Percentiles rank a stretch among this genome's conserved stretches.
Evolutionary conservation across 768 basidiomycete genomes (phyloP).

Genomic region (Termitomyces sp.): DNA sequence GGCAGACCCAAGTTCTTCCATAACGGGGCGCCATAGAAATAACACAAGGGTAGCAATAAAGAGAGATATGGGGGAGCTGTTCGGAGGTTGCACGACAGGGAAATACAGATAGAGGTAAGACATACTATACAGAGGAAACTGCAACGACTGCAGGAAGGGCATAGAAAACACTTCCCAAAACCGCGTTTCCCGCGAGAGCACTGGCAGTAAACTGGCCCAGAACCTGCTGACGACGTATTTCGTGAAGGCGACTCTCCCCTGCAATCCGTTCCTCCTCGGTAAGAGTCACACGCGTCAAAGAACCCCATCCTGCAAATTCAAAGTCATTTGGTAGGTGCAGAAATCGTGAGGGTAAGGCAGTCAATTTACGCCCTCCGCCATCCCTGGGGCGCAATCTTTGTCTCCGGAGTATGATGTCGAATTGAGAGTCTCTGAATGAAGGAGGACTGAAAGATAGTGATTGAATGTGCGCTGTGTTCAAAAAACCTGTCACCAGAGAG

Average conservation of each 20-base stretch:
- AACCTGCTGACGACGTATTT: constrained; percentile 26
- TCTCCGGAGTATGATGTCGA: neutral
- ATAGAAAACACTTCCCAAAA: constrained; percentile 66
- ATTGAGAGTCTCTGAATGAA: constrained; percentile 1
- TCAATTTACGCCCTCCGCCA: constrained; percentile 35
- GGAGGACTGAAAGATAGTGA: neutral
- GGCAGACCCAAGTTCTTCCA: constrained; percentile 67
- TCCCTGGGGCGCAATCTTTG: constrained; percentile 28
- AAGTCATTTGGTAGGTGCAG: constrained; percentile 56
- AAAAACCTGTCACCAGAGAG: neutral
- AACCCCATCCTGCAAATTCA: constrained; percentile 72
- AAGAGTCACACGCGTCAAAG: constrained; percentile 40
- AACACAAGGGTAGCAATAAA: constrained; percentile 55
- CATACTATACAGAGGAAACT: constrained; percentile 58
- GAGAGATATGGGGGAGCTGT: constrained; percentile 64
- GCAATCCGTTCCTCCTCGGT: constrained; percentile 31
- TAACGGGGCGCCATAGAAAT: constrained; percentile 69
- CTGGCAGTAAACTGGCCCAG: constrained; percentile 62
- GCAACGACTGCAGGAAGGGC: constrained; percentile 60
- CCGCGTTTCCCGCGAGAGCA: constrained; percentile 61
- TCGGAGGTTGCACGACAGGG: neutral
- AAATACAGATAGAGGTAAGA: constrained; percentile 6
- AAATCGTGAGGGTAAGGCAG: constrained; percentile 50
- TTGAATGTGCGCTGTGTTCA: neutral
- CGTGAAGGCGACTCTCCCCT: constrained; percentile 25